Conservation (phyloP, 495 filamentous ascomycete species). For the Penicillium parvum region DNA sequence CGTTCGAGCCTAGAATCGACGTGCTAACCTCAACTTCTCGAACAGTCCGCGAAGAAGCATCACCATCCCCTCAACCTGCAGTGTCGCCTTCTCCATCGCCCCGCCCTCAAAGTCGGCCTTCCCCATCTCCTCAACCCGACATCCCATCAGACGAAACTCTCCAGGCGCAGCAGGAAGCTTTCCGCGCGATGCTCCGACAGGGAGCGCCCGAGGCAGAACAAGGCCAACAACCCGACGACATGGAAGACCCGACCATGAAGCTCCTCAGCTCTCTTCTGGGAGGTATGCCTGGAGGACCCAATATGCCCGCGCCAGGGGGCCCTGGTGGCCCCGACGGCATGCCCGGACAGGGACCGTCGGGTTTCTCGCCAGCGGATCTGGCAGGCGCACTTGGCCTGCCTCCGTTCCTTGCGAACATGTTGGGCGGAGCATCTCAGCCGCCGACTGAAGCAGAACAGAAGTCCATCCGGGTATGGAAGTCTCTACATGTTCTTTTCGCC, state of each 20-base stretch:
- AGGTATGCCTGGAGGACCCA: constrained; percentile 32
- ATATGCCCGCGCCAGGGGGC: constrained; percentile 30
- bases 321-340: constrained; percentile 16
- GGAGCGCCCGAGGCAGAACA: constrained; percentile 28
- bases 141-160: constrained; percentile 22
- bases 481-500: constrained; percentile 71
- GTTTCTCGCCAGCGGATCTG: constrained; percentile 31
- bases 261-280: constrained; percentile 59
- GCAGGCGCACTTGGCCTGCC: constrained; percentile 37
- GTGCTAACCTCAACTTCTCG: constrained; percentile 14
- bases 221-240: constrained; percentile 29
- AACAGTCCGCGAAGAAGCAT: constrained; percentile 30
- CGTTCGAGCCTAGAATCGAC: no score
- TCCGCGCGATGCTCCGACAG: constrained; percentile 41
- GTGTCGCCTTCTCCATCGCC: constrained; percentile 31
- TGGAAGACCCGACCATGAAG: constrained; percentile 57
- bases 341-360: constrained; percentile 20
- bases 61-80: constrained; percentile 29
- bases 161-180: constrained; percentile 40
- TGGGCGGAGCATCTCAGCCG: constrained; percentile 25
- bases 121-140: constrained; percentile 16
- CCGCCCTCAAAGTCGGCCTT: constrained; percentile 16
- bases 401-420: constrained; percentile 42
- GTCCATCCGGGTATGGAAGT: constrained; percentile 60
- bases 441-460: constrained; percentile 42